phyloP scores from a whole-genome alignment of 208 protist genomes.

The Acanthamoeba lenticulata region DNA sequence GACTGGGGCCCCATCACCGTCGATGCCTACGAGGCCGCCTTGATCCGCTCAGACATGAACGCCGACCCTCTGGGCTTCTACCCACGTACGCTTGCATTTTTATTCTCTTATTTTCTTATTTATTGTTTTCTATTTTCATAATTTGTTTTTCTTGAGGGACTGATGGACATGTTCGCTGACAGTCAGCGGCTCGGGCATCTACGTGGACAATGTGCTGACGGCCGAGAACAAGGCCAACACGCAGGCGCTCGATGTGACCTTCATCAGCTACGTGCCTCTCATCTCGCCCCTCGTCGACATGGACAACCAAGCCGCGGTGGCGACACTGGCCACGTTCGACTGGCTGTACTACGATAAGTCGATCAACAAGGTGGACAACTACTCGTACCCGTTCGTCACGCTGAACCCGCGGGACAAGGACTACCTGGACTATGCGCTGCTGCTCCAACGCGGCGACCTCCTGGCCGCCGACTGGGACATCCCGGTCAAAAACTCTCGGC shows the following conservation, averaged over 20 bases:
- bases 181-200: slow-evolving; percentile 68
- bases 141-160: too few species aligned
- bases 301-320: slow-evolving; percentile 57
- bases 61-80: slow-evolving; percentile 65
- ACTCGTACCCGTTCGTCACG: slow-evolving; percentile 60
- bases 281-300: slow-evolving; percentile 75
- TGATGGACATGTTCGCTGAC: neutral
- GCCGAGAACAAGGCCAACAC: slow-evolving; percentile 76
- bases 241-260: slow-evolving; percentile 58
- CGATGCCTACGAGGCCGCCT: slow-evolving; percentile 67
- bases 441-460: neutral
- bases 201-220: slow-evolving; percentile 71
- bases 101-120: neutral
- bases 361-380: slow-evolving; percentile 65
- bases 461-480: slow-evolving; percentile 75
- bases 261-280: slow-evolving; percentile 69
- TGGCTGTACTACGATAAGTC: slow-evolving; percentile 72
- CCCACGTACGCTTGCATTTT: neutral
- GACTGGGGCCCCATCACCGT: slow-evolving; percentile 66
- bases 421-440: slow-evolving; percentile 60
- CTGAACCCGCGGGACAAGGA: slow-evolving; percentile 64
- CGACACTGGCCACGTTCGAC: slow-evolving; percentile 45
- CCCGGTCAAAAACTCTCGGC: slow-evolving; percentile 67
- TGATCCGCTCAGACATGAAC: slow-evolving; percentile 65
- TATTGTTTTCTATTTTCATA: neutral